These are phyloP conservation scores for Rhodomyrtus tomentosa DNA, from an alignment of 345 rosid species.

Conservation along the genomic window DNA sequence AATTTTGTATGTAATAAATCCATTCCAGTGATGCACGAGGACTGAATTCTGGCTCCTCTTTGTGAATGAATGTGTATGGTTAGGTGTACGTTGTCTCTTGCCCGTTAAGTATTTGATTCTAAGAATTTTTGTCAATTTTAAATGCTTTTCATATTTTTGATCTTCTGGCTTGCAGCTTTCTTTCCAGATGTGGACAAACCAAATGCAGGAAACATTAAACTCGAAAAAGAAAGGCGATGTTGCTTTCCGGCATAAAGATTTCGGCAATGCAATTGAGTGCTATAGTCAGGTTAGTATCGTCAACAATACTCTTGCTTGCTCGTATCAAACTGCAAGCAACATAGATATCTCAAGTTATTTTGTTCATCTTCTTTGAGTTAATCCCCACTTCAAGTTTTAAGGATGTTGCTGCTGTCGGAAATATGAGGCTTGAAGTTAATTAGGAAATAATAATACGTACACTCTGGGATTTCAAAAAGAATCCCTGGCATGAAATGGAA, in stretches of 20 bases:
- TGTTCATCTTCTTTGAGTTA: background rate
- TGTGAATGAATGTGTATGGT: background rate
- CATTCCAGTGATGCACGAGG: background rate
- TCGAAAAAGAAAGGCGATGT: constrained; percentile 79
- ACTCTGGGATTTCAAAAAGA: background rate
- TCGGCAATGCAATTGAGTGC: constrained; percentile 44
- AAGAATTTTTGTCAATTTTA: background rate
- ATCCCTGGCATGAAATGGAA: background rate
- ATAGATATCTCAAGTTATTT: background rate
- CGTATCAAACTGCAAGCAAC: background rate
- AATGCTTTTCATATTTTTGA: background rate
- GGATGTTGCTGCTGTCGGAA: background rate
- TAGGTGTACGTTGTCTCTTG: background rate
- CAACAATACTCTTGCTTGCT: background rate
- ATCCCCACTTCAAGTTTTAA: background rate
- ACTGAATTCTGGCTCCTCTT: background rate
- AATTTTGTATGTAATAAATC: background rate
- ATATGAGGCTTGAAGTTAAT: background rate
- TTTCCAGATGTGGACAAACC: constrained; percentile 76
- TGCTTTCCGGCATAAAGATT: constrained; percentile 69
- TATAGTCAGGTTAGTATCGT: constrained; percentile 52
- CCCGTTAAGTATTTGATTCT: background rate
- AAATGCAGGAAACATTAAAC: constrained; percentile 73
- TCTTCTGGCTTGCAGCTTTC: constrained; percentile 47
- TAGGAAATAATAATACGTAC: background rate